Conservation (phyloP, 305 asterid genomes). For the Fraxinus latifolia region DNA sequence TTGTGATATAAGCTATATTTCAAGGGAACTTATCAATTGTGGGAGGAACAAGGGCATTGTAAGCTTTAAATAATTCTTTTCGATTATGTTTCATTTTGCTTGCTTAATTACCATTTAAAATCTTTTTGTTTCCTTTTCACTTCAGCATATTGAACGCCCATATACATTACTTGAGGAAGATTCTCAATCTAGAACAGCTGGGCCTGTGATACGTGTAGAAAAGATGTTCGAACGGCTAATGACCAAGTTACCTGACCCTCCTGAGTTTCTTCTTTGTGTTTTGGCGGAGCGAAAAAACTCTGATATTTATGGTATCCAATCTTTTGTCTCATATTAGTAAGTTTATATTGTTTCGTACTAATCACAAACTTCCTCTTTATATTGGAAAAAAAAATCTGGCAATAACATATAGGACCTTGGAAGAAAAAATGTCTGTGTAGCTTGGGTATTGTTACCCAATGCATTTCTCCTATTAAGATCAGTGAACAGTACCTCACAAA, state of each 20-base stretch:
- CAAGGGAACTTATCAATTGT: constrained; percentile 78
- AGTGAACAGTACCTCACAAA: constrained; percentile 76
- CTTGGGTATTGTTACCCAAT: constrained; percentile 75
- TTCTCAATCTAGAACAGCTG: constrained; percentile 48
- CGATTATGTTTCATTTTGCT: constrained; percentile 6
- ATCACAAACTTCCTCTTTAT: constrained; percentile 9
- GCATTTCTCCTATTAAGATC: constrained; percentile 72
- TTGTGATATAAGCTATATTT: constrained; percentile 72
- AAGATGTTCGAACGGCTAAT: constrained; percentile 71
- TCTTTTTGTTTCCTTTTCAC: constrained; percentile 23
- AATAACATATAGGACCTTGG: constrained; percentile 75
- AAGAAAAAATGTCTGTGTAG: constrained; percentile 69
- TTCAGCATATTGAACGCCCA: constrained; percentile 79
- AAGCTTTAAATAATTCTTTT: constrained; percentile 35
- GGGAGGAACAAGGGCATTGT: constrained; percentile 91
- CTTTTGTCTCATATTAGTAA: constrained; percentile 9
- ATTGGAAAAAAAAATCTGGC: constrained; percentile 12
- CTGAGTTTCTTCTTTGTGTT: constrained; percentile 80
- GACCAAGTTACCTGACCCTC: constrained; percentile 62
- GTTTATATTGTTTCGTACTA: constrained; percentile 15
- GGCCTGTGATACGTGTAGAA: constrained; percentile 76
- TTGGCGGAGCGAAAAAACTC: constrained; percentile 80
- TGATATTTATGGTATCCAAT: constrained; percentile 67
- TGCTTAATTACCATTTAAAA: constrained; percentile 13
- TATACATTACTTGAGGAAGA: constrained; percentile 83